Percentiles rank a stretch among this genome's conserved stretches.
Conservation (phyloP, 495 filamentous ascomycete genomes). For the Gamarada debralockiae region DNA sequence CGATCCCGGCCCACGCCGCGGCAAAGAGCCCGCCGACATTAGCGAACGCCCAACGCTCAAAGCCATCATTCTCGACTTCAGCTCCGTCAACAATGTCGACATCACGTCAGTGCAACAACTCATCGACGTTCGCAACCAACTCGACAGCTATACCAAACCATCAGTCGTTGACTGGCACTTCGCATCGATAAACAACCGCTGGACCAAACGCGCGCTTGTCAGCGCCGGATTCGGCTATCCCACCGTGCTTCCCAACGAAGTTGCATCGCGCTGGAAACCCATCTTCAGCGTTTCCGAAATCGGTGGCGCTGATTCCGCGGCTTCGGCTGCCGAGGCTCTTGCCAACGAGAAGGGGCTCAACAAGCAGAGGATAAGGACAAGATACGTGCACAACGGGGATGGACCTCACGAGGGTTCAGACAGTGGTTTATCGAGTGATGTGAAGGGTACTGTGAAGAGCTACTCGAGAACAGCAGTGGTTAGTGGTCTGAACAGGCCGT, state of each 20-base stretch:
- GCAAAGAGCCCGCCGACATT: constrained; percentile 43
- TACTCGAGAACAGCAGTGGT: constrained; percentile 53
- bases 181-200: constrained; percentile 90
- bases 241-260: constrained; percentile 46
- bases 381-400: constrained; percentile 24
- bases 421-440: constrained; percentile 23
- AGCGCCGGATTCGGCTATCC: constrained; percentile 92
- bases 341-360: constrained; percentile 55
- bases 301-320: constrained; percentile 65
- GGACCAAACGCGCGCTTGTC: constrained; percentile 94
- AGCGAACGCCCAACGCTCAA: constrained; percentile 71
- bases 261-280: constrained; percentile 78
- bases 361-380: constrained; percentile 27
- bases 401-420: constrained; percentile 25
- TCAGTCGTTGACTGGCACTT: constrained; percentile 94
- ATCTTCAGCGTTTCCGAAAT: constrained; percentile 94
- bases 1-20: constrained; percentile 74
- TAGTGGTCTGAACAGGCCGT: constrained; percentile 79
- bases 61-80: constrained; percentile 93
- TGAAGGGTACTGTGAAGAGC: constrained; percentile 8
- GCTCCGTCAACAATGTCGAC: constrained; percentile 94
- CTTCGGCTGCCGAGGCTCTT: constrained; percentile 49
- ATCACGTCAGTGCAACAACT: constrained; percentile 91
- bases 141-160: constrained; percentile 82
- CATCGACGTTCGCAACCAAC: constrained; percentile 96